Evolutionary conservation across 2,329 filamentous ascomycete genomes (phyloP).

Genomic region (Curvularia sp.): DNA sequence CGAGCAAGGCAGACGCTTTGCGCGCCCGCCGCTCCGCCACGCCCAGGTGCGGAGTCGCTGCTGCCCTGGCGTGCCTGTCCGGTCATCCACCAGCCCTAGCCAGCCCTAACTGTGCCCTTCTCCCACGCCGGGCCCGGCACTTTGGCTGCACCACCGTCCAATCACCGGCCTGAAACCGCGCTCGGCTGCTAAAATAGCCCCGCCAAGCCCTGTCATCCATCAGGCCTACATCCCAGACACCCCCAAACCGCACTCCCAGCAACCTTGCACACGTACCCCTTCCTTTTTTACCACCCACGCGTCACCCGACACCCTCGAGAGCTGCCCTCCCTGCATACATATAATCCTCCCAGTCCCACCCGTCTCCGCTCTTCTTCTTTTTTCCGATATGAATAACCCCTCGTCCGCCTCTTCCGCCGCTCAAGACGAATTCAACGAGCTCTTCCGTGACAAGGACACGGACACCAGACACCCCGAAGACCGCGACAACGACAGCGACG

Average conservation of each 20-base stretch:
- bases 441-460: constrained; percentile 57
- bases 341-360: constrained; percentile 21
- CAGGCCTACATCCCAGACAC: constrained; percentile 11
- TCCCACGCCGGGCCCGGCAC: background rate
- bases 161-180: constrained; percentile 16
- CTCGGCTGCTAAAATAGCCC: constrained; percentile 19
- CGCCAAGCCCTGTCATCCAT: constrained; percentile 26
- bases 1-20: constrained; percentile 12
- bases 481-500: constrained; percentile 64
- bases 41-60: too few species aligned
- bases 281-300: constrained; percentile 17
- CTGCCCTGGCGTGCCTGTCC: too few species aligned
- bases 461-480: constrained; percentile 58
- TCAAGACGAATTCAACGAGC: constrained; percentile 60
- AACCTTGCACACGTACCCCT: constrained; percentile 17
- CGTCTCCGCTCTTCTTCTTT: constrained; percentile 18
- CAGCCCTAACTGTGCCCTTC: too few species aligned
- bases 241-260: constrained; percentile 5
- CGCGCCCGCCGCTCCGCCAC: constrained; percentile 21
- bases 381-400: constrained; percentile 52
- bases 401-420: constrained; percentile 43
- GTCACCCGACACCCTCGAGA: constrained; percentile 11
- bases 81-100: too few species aligned
- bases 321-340: constrained; percentile 30
- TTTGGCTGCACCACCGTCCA: background rate